Evolutionary conservation across 768 basidiomycete genomes (phyloP), one percentile per base, ranked within the genome.

Genomic region (Lactifluus piperatus): DNA sequence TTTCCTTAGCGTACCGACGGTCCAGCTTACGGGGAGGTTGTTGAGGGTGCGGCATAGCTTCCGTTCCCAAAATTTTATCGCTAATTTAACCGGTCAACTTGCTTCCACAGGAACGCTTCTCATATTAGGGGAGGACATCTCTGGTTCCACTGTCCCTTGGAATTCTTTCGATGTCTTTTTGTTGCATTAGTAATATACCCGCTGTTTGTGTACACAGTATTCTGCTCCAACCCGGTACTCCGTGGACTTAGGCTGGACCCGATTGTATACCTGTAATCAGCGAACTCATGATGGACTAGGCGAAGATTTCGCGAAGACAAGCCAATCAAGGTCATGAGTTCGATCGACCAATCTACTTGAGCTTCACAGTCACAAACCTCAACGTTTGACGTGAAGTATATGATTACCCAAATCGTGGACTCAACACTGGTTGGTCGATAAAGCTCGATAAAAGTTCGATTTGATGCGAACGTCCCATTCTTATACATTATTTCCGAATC

Each of bases 21-120:
- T 83, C 3, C 83, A 84, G 62, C 56, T 75, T 49, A 80, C 77
- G 57, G 82, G 83, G 1, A 64, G 71, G 2, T 37, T 36, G 22
- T 65, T 84, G 26, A 72, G 80, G 54, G 81, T 81, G 66, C 61
- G 79, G 66, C 61, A 78, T 71, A 5, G 16, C 26, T 13, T 24
- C 18, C 18, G 8, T 26, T 24, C 43, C n/a, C 18, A 3, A 14
- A 20, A 29, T 30, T 32, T 16, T 5, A 5, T 36, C 0, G 16
- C 5, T 10, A 11, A 29, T 22, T 14, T 18, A 29, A 29, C 51
- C 16, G 16, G 11, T 22, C 24, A n/a, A n/a, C 16, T 22, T 3
- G 13, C 27, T 51, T 29, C 10, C 41, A 14, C 26, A 64, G 56
- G 50, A 43, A 9, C 60, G 30, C 18, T 64, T 62, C 52, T 64